A percentile compares a stretch with the other conserved stretches of the same genome.
These are phyloP conservation scores for Cupressus sempervirens DNA, from an alignment of 75 land plant genomes.

Conservation along the genomic window DNA sequence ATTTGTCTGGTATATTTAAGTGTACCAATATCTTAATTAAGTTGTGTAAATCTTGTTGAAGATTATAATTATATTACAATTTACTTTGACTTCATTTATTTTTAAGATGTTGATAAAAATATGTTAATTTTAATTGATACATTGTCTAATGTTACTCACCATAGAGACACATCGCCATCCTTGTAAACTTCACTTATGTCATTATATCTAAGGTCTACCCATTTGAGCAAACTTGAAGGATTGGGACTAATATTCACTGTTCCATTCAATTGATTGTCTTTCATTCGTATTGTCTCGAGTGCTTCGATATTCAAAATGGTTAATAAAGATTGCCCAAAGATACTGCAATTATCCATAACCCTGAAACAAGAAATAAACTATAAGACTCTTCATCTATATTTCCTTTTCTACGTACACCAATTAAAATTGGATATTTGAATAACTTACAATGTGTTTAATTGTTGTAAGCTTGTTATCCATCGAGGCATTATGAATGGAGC, in stretches of 20 bases:
- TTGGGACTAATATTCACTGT: constrained; percentile 29
- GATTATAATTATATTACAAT: too few relatives aligned
- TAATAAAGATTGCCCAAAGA: neutral
- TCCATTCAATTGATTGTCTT: constrained; percentile 41
- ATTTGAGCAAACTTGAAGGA: constrained; percentile 22
- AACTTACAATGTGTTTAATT: constrained; percentile 59
- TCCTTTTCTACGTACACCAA: neutral
- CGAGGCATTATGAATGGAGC: too few relatives aligned
- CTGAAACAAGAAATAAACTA: neutral
- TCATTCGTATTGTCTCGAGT: constrained; percentile 30
- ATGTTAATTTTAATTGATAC: too few relatives aligned
- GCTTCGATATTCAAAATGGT: neutral
- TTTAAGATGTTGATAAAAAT: too few relatives aligned
- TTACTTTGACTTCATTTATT: too few relatives aligned
- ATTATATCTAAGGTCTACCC: constrained; percentile 49
- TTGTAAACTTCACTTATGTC: constrained; percentile 19
- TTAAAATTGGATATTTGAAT: neutral
- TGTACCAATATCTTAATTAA: too few relatives aligned
- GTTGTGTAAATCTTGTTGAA: too few relatives aligned
- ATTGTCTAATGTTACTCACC: constrained; percentile 35
- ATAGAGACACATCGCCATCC: constrained; percentile 19
- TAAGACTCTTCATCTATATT: neutral
- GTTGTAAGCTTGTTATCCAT: constrained; percentile 44
- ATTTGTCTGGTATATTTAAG: too few relatives aligned
- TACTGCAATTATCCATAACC: constrained; percentile 1